phyloP scores from a whole-genome alignment of 1,284 basidiomycete genomes.

The Phlebopus sp. region DNA sequence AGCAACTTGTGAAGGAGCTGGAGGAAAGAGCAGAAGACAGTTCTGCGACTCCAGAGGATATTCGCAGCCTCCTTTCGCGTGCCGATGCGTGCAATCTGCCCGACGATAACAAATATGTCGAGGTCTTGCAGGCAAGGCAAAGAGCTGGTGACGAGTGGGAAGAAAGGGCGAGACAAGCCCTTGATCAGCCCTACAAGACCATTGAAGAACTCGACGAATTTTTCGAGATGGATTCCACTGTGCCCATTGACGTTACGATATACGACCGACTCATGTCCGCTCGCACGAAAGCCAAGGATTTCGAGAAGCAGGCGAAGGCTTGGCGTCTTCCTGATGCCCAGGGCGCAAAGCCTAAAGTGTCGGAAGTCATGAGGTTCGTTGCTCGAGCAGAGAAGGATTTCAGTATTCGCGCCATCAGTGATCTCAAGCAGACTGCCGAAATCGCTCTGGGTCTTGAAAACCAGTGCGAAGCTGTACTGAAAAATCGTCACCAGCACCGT shows the following conservation, averaged over 20 bases:
- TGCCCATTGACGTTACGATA: constrained; percentile 63
- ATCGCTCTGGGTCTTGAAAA: constrained; percentile 72
- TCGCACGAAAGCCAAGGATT: constrained; percentile 65
- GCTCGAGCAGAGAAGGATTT: constrained; percentile 73
- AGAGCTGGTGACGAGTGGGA: constrained; percentile 71
- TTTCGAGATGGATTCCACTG: constrained; percentile 51
- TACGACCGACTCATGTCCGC: constrained; percentile 58
- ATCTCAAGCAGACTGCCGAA: constrained; percentile 64
- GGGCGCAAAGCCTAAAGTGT: constrained; percentile 55
- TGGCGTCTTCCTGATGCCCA: constrained; percentile 60
- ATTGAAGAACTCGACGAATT: constrained; percentile 71
- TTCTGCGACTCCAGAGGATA: constrained; percentile 60
- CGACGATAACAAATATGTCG: constrained; percentile 58
- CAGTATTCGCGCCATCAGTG: constrained; percentile 59
- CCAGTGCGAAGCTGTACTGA: constrained; percentile 70
- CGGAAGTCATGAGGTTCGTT: constrained; percentile 65
- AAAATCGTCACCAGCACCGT: constrained; percentile 52
- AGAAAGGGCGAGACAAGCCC: constrained; percentile 55
- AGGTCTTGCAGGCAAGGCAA: constrained; percentile 54
- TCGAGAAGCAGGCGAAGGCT: constrained; percentile 69
- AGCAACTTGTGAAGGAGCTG: constrained; percentile 67
- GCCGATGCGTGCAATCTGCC: constrained; percentile 67
- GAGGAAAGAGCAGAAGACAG: constrained; percentile 62
- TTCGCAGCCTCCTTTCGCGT: constrained; percentile 63
- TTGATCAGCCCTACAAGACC: constrained; percentile 65